Base-by-base conservation (phyloP, 306 rosid species). In the Fagus crenata region DNA sequence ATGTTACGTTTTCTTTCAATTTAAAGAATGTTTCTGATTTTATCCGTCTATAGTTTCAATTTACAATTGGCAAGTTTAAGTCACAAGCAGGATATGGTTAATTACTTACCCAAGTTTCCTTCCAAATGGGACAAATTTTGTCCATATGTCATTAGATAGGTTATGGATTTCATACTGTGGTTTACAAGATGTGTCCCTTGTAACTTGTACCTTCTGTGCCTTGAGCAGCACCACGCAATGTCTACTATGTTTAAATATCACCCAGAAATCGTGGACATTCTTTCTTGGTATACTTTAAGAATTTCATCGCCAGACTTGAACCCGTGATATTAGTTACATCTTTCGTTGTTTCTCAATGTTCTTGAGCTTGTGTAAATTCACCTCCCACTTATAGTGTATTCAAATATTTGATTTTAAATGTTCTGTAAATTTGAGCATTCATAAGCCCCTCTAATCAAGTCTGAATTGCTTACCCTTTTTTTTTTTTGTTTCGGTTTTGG, bases 201-300 rank as follows among this genome's bases (percentile, higher is more conserved):
- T 17, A 36, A 65, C 71, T 28, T 3, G 31, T 65, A 9, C 32
- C 12, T 39, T 65, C 49, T 39, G 71, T 65, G 22, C 71, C 28
- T 17, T 65, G 70, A 65, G 32, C 33, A 6, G 71, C 71, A 60
- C 67, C 67, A 39, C 2, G 46, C 46, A 2, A 65, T 65, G 71
- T 37, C 71, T 37, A 7, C 28, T 12, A 5, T 65, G 14, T 15
- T 37, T 65, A 17, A 36, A 65, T 65, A 15, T 65, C 8, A 65
- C 4, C 32, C 71, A 17, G 5, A 39, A 65, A 65, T 37, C 2
- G 0, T 65, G 70, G 49, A 65, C 70, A 37, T 65, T 37, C 28
- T 65, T 65, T 37, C 49, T 65, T 36, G 46, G 28, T 15, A 15
- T 6, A 33, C 67, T 65, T 65, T 1, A 2, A 65, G 49, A 12